Evolutionary conservation across 305 asterid genomes (phyloP), one percentile per base, ranked within the genome.

Genomic region (Euphrasia arctica): DNA sequence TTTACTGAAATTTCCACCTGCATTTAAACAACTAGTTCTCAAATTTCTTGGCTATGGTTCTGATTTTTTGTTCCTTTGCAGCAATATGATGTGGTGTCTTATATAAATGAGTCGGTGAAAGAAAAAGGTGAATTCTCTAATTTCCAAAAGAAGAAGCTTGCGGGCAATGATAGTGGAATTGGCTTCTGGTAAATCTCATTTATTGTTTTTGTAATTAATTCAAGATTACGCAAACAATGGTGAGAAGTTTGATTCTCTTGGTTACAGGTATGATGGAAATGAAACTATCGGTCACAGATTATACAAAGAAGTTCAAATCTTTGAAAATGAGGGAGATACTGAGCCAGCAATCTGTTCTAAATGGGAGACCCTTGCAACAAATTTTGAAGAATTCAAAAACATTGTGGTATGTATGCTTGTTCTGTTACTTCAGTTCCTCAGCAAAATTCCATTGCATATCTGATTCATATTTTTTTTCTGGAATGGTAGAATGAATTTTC

Each of bases 361-460:
- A 64, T 91, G 98, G 98, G 95, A 89, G 76, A 83, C 95, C 67
- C 76, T 87, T 58, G 98, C 98, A 34, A 87, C 95, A 14, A 82
- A 83, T 80, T 78, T 78, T 54, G 95, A 89, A 55, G 98, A 85
- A 74, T 82, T 89, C 77, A 86, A 75, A 39, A 74, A 77, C 68
- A 71, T 82, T 75, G 86, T 71, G 93, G 98, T 91, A 83, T 54
- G 84, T 56, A 43, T 43, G 39, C 71, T 39, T 66, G 43, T 71
- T 68, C 58, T 49, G 34, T 52, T 64, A 48, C 51, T 34, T 32
- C 57, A 32, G 6, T 54, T 59, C 49, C 63, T 70, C 55, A 64
- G 11, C 5, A 1, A 14, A 5, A n/a, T 15, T 52, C 31, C 14
- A 54, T 55, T 47, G 58, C 60, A 25, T 11, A 65, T 49, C 65